These are phyloP conservation scores for Pilatotrama ljubarskyi DNA, from an alignment of 768 basidiomycete species.

Conservation along the genomic window DNA sequence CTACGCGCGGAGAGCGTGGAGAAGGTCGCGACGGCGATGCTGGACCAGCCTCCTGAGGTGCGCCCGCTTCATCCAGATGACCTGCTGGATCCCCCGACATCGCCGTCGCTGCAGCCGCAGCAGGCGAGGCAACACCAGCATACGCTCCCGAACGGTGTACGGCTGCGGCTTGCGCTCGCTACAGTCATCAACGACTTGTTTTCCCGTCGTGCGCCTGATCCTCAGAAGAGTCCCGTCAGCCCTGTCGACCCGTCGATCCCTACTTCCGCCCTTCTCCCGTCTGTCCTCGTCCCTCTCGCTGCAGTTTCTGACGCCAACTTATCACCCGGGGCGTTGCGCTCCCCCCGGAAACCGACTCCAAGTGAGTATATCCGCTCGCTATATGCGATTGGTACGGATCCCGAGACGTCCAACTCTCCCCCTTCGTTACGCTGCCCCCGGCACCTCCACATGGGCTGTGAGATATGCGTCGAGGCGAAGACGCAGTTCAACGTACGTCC, in stretches of 20 bases:
- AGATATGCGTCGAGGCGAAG: constrained; percentile 74
- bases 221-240: constrained; percentile 23
- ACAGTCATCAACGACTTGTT: constrained; percentile 84
- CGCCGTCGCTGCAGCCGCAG: constrained; percentile 44
- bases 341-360: constrained; percentile 24
- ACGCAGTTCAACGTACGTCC: constrained; percentile 15
- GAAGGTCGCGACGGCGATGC: constrained; percentile 79
- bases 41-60: constrained; percentile 72
- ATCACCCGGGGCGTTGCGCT: constrained; percentile 1
- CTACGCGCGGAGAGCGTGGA: constrained; percentile 80
- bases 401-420: constrained; percentile 60
- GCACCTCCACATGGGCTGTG: constrained; percentile 71
- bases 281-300: constrained; percentile 32
- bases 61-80: constrained; percentile 60
- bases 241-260: constrained; percentile 28
- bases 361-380: constrained; percentile 46
- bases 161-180: constrained; percentile 71
- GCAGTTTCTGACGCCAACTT: constrained; percentile 15
- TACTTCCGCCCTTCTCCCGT: constrained; percentile 30
- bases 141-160: constrained; percentile 76
- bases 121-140: constrained; percentile 47
- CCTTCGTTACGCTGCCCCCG: constrained; percentile 68
- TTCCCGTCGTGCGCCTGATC: constrained; percentile 60
- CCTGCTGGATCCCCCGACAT: constrained; percentile 50
- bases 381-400: constrained; percentile 64